A percentile compares a stretch with the other conserved stretches of the same genome.
phyloP scores from a whole-genome alignment of 2,329 filamentous ascomycete species.

The Microdochium trichocladiopsis region DNA sequence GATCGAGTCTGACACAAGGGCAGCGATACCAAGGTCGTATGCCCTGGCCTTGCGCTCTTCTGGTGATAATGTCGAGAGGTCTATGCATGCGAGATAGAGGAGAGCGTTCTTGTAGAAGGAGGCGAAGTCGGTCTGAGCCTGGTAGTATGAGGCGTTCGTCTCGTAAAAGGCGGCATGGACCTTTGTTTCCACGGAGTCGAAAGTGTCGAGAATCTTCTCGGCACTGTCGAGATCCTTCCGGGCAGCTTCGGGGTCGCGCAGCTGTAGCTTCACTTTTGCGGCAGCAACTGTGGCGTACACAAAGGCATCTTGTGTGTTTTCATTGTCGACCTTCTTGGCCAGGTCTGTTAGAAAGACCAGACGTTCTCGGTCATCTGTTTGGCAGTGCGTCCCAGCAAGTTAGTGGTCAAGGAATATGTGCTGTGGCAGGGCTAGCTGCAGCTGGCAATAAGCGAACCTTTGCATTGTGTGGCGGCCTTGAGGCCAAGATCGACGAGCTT shows the following conservation, averaged over 20 bases:
- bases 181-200: constrained; percentile 91
- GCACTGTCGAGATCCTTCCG: constrained; percentile 81
- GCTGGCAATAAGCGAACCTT: constrained; percentile 42
- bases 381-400: neutral
- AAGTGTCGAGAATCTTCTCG: constrained; percentile 80
- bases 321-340: constrained; percentile 82
- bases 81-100: constrained; percentile 93
- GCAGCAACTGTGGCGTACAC: constrained; percentile 91
- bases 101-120: constrained; percentile 97
- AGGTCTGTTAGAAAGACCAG: constrained; percentile 78
- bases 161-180: constrained; percentile 97
- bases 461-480: constrained; percentile 78
- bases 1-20: constrained; percentile 87
- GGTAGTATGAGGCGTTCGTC: constrained; percentile 91
- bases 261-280: constrained; percentile 75
- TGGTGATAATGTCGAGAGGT: constrained; percentile 65
- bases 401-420: neutral
- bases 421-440: neutral
- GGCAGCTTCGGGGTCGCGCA: constrained; percentile 74
- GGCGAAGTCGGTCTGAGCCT: constrained; percentile 87
- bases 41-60: constrained; percentile 76
- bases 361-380: constrained; percentile 74
- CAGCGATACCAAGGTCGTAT: constrained; percentile 88
- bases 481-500: constrained; percentile 90
- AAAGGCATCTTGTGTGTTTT: constrained; percentile 88